Base-by-base conservation (phyloP, 2,329 filamentous ascomycete species). In the Chrysoporthe austroafricana region DNA sequence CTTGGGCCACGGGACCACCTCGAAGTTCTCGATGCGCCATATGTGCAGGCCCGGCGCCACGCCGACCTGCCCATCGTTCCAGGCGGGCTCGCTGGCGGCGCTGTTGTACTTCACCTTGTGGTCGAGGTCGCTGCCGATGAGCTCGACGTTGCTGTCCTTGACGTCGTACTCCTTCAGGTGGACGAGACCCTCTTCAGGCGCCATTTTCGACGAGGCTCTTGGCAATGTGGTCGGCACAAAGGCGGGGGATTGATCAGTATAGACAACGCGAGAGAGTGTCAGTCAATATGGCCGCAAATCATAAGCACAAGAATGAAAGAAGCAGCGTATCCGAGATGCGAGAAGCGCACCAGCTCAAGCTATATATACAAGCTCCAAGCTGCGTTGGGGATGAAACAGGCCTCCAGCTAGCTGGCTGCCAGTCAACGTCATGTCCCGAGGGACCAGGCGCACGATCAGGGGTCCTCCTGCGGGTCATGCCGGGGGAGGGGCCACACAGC, bases 81-180 rank as follows among this genome's bases (percentile, higher is more conserved):
- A 91, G 9, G 89, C 89, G 0, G 89, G 89, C 71, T 91, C 89
- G 6, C 85, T 85, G 9, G 82, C 77, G 3, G 89, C 89, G 13
- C 88, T 91, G 68, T 86, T 86, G 81, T 90, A 86, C 74, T 91
- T 91, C 73, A 91, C 85, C 69, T 84, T 83, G 78, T 91, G 89
- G 78, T 91, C 89, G 70, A 91, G 83, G 70, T 86, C 83, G 64
- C 83, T 84, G 67, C 87, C 86, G 67, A 91, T 86, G 66, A 90
- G 82, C 77, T 89, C 87, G 66, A 91, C 86, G 73, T 91, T 91
- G 79, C 85, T 89, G 75, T 90, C 87, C 72, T 88, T 85, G 79
- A 90, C 85, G 75, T 91, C 86, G 74, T 90, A 90, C 74, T 90
- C 83, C 73, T 87, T 86, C 36, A 78, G 81, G 73, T 90, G 88